These are phyloP conservation scores for Barbarea vulgaris DNA, from an alignment of 345 rosid species.

Conservation along the genomic window DNA sequence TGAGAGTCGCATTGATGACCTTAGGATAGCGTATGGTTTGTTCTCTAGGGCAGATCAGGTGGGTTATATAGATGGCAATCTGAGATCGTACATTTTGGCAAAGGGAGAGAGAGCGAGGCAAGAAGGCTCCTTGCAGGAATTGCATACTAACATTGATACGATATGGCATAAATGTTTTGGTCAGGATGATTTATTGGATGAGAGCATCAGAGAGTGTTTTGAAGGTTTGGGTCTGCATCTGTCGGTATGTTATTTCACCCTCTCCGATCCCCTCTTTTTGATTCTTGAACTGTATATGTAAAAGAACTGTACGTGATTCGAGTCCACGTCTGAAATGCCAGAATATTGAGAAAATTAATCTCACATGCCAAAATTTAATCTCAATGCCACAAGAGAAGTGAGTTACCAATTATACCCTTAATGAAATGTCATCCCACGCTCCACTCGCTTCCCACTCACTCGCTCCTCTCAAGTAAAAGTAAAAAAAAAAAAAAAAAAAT, in stretches of 20 bases:
- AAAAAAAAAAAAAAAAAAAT: too few relatives aligned
- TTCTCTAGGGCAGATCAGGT: not conserved
- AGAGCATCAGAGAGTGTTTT: not conserved
- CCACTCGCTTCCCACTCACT: too few relatives aligned
- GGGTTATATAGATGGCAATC: not conserved
- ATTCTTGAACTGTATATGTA: not conserved
- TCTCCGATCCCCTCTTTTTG: not conserved
- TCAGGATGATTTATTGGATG: not conserved
- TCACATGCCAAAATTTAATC: too few relatives aligned
- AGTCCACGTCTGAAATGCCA: too few relatives aligned
- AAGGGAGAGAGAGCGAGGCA: not conserved
- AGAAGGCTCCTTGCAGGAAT: conserved; percentile 1
- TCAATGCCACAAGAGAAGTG: too few relatives aligned
- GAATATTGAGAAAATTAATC: too few relatives aligned
- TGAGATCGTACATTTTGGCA: not conserved
- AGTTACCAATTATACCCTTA: too few relatives aligned
- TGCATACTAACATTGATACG: not conserved
- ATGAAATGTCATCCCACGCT: too few relatives aligned
- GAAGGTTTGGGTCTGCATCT: not conserved
- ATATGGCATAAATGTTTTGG: not conserved
- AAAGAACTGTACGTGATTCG: not conserved
- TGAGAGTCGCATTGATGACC: not conserved
- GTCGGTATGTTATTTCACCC: not conserved
- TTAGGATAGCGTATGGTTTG: not conserved
- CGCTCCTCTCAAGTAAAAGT: too few relatives aligned